Base-by-base conservation (phyloP, 1,284 basidiomycete species). In the Fomitopsis palustris region DNA sequence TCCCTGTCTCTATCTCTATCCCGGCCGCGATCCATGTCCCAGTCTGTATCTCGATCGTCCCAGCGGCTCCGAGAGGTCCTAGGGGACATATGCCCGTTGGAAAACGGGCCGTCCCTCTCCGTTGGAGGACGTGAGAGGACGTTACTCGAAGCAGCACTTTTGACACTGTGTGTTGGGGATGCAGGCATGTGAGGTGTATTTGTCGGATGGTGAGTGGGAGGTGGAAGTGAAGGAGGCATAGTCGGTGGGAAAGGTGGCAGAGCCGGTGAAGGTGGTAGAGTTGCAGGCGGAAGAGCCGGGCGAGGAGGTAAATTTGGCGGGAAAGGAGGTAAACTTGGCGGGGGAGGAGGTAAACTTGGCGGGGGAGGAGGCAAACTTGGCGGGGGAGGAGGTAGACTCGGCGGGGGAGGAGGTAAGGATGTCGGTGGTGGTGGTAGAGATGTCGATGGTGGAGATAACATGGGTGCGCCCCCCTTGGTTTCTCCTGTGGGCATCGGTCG, bases 21-120 rank as follows among this genome's bases (percentile, higher is more conserved):
- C 19, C 55, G 31, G 27, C 45, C 41, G 16, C 38, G 25, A 49
- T 57, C 55, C 31, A 45, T 51, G 37, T 57, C 55, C 33, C 38
- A 41, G 25, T 55, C 54, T 3, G 3, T 14, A 4, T 54, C 53
- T 16, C 35, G 21, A 23, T 38, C 55, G 45, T 39, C 33, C 23
- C 7, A 42, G 23, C 55, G 31, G 35, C 55, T 41, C 19, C 16
- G 23, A 5, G 43, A 45, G 17, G 47, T 41, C 23, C 9, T 25
- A 14, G 45, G 47, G 8, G 45, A 23, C 12, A 19, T 9, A 14
- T 47, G n/a, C 29, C 21, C 25, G 23, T 27, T 51, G 31, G 25
- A 31, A 25, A 4, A 19, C 3, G 12, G 45, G 19, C 17, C 47
- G 19, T 52, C 42, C 4, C 21, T 19, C 42, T 25, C 31, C 10